phyloP scores from a whole-genome alignment of 2,329 filamentous ascomycete species.

The Arthrobotrys entomopaga region DNA sequence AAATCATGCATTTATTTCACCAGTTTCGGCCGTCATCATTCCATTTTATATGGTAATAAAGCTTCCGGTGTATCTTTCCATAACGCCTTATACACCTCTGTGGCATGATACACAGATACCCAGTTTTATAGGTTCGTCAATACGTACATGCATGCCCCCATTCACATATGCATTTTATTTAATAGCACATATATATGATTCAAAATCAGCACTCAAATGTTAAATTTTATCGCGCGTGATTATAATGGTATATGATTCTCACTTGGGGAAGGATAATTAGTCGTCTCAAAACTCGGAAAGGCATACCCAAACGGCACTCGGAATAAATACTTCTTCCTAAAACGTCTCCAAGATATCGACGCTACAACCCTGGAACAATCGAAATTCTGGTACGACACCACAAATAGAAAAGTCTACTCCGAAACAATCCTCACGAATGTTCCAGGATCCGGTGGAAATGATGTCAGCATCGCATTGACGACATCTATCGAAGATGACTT shows the following conservation, averaged over 20 bases:
- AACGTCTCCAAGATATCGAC: slow-evolving; percentile 2
- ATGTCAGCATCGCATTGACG: not conserved
- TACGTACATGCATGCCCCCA: not conserved
- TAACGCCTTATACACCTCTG: slow-evolving; percentile 11
- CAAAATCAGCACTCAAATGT: no score
- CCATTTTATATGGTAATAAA: slow-evolving; percentile 36
- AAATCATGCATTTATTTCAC: not conserved
- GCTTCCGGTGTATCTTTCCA: slow-evolving; percentile 12
- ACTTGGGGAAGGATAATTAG: not conserved
- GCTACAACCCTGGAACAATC: not conserved
- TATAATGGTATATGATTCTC: no score
- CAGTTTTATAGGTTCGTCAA: slow-evolving; percentile 16
- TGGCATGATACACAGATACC: not conserved
- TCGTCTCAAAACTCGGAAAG: slow-evolving; percentile 18
- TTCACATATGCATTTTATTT: no score
- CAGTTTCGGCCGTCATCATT: not conserved
- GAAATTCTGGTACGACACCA: slow-evolving; percentile 39
- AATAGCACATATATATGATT: no score
- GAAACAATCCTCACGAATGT: slow-evolving; percentile 6
- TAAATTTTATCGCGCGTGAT: no score
- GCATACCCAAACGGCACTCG: not conserved
- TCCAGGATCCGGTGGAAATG: slow-evolving; percentile 7
- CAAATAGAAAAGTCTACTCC: slow-evolving; percentile 15
- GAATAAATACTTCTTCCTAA: slow-evolving; percentile 45
- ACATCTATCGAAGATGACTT: slow-evolving; percentile 34